Evolutionary conservation across 2,329 filamentous ascomycete genomes (phyloP).

Genomic region (Talaromyces rugulosus): DNA sequence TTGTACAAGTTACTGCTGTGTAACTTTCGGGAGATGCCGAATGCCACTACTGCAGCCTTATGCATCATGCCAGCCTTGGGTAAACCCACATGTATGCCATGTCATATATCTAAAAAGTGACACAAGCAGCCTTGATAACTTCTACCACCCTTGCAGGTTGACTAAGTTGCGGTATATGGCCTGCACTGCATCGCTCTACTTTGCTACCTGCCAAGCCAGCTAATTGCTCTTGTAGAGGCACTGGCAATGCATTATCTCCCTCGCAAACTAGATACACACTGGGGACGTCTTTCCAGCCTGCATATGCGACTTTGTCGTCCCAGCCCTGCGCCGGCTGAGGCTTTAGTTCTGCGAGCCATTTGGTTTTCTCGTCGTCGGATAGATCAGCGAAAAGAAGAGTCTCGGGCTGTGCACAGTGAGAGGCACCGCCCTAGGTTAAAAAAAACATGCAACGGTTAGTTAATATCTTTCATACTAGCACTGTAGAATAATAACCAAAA

Average conservation of each 20-base stretch:
- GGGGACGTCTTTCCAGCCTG: conserved; percentile 9
- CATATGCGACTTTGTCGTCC: not conserved
- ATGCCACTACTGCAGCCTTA: not conserved
- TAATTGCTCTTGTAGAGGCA: conserved; percentile 5
- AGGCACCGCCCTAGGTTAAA: not conserved
- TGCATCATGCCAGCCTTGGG: too few species aligned
- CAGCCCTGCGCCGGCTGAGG: not conserved
- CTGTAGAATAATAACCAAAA: too few species aligned
- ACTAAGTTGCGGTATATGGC: conserved; percentile 7
- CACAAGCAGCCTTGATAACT: conserved; percentile 5
- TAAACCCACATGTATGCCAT: not conserved
- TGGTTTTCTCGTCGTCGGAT: not conserved
- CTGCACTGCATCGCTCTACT: conserved; percentile 4
- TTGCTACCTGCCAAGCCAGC: conserved; percentile 3
- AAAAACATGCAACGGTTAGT: not conserved
- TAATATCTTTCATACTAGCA: not conserved
- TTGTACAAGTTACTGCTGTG: not conserved
- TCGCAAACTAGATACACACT: conserved; percentile 8
- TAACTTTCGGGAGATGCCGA: not conserved
- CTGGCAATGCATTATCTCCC: not conserved
- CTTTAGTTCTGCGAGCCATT: not conserved
- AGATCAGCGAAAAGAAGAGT: not conserved
- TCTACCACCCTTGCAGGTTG: conserved; percentile 9
- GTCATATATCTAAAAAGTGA: not conserved
- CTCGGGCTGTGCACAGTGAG: not conserved